These are phyloP conservation scores for Candida hispaniensis DNA, from an alignment of 805 yeast genomes.

Conservation along the genomic window DNA sequence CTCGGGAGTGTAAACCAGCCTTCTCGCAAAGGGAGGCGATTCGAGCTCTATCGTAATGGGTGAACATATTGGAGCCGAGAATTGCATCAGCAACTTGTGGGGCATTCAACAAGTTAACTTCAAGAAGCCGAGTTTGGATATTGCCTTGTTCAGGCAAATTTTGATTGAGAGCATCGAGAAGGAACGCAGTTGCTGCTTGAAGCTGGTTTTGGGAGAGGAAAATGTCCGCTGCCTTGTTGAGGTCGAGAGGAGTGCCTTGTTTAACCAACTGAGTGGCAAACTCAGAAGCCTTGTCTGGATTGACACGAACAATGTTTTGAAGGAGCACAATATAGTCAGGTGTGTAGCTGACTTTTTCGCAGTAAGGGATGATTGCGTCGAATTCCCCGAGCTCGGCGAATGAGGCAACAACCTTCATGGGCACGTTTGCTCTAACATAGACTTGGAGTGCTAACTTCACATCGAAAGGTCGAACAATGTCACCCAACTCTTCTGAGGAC, in stretches of 20 bases:
- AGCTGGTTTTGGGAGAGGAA: slow-evolving; percentile 88
- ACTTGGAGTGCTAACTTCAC: slow-evolving; percentile 80
- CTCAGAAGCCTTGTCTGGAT: slow-evolving; percentile 97
- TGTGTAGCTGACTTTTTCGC: slow-evolving; percentile 75
- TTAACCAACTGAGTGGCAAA: slow-evolving; percentile 80
- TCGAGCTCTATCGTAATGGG: slow-evolving; percentile 88
- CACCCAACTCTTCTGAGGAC: slow-evolving; percentile 95
- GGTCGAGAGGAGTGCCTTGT: slow-evolving; percentile 53
- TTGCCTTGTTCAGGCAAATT: slow-evolving; percentile 93
- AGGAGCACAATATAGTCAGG: slow-evolving; percentile 86
- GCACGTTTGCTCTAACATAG: slow-evolving; percentile 70
- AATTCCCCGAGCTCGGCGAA: slow-evolving; percentile 94
- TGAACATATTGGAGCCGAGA: slow-evolving; percentile 88
- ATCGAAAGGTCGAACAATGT: slow-evolving; percentile 81
- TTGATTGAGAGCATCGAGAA: slow-evolving; percentile 87
- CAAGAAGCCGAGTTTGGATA: slow-evolving; percentile 86
- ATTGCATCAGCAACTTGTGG: slow-evolving; percentile 99
- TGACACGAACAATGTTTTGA: slow-evolving; percentile 80
- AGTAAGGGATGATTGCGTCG: slow-evolving; percentile 89
- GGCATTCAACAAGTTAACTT: slow-evolving; percentile 85
- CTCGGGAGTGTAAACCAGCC: slow-evolving; percentile 92
- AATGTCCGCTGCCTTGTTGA: slow-evolving; percentile 83
- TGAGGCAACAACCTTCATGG: slow-evolving; percentile 81
- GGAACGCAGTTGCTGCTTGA: slow-evolving; percentile 96
- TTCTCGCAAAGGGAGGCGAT: slow-evolving; percentile 89